Conservation (phyloP, 2,329 filamentous ascomycete genomes). For the Colletotrichum siamense region DNA sequence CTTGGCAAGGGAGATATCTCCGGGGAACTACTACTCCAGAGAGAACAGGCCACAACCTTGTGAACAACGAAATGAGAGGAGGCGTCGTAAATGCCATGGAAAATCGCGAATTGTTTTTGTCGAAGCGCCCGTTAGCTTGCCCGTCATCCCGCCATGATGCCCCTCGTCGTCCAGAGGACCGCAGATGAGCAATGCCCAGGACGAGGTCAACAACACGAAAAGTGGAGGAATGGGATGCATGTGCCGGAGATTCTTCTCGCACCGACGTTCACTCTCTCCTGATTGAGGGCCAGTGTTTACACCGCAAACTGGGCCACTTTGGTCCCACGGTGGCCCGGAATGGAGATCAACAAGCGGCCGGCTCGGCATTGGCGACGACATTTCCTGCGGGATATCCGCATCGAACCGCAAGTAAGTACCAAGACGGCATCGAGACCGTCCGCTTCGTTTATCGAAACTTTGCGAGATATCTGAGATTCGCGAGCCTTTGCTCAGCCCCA, state of each 20-base stretch:
- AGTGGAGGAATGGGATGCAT: not conserved
- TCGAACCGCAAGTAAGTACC: not conserved
- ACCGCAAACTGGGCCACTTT: not conserved
- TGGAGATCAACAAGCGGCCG: not conserved
- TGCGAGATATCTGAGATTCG: not conserved
- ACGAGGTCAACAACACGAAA: not conserved
- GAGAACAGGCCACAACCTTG: not conserved
- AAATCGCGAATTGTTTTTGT: not conserved
- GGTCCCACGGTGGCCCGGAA: not conserved
- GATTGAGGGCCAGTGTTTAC: not conserved
- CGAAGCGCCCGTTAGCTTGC: not conserved
- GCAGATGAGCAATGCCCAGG: not conserved
- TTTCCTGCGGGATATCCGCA: not conserved
- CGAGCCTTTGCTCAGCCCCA: not conserved
- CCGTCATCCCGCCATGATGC: not conserved
- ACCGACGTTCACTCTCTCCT: not conserved
- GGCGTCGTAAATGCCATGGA: conserved; percentile 12
- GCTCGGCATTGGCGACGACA: not conserved
- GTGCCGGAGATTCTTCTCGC: not conserved
- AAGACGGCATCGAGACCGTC: not conserved
- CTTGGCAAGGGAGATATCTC: not conserved
- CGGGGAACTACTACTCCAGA: not conserved
- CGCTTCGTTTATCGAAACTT: not conserved
- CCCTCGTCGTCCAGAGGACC: not conserved
- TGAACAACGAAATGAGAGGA: conserved; percentile 2